Base-by-base conservation (phyloP, 2,329 filamentous ascomycete species). In the Tolypocladium inflatum region DNA sequence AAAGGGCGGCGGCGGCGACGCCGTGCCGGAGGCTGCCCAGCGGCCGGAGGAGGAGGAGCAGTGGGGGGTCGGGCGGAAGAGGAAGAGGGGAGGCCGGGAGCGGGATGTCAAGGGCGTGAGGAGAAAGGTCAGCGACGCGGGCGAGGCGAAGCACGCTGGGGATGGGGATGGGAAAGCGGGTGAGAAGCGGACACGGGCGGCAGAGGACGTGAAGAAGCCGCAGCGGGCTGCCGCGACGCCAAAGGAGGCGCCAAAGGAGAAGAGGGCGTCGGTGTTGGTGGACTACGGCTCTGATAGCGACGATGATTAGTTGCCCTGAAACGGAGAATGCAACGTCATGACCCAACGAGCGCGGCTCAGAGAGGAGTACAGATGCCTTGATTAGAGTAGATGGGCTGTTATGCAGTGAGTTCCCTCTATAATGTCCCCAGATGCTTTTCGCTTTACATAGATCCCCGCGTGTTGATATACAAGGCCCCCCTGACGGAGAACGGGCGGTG, bases 281-380 rank as follows among this genome's bases (percentile, higher is more conserved):
- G 76, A 74, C 58, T 86, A 85, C 61, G 82, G 77, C 6, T 85
- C 82, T 1, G 82, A 70, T 39, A 64, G 64, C 42, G 65, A 76
- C 21, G 78, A 80, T 50, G 77, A 80, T 67, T 66, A 62, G 60
- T 56, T 26, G 53, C 23, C 33, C 17, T 21, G 19, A 23, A 55
- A 51, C 21, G 48, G 39, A 58, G 23, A 33, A 33, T 33, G 15
- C 17, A 21, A 37, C 10, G 17, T 13, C 1, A 21, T 51, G 30
- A 13, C 30, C 9, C 19, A 13, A 21, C 26, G 8, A 6, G 26
- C 15, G 10, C n/a, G 17, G 26, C 26, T 11, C 45, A 51, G 43
- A 55, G 8, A 56, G 48, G 35, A 39, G 7, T 50, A 57, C 51
- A 45, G 15, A n/a, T 56, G 19, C 43, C 33, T 43, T 54, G 52